Conservation (phyloP, 352 stramenopile genomes). For the Aphanomyces euteiches region DNA sequence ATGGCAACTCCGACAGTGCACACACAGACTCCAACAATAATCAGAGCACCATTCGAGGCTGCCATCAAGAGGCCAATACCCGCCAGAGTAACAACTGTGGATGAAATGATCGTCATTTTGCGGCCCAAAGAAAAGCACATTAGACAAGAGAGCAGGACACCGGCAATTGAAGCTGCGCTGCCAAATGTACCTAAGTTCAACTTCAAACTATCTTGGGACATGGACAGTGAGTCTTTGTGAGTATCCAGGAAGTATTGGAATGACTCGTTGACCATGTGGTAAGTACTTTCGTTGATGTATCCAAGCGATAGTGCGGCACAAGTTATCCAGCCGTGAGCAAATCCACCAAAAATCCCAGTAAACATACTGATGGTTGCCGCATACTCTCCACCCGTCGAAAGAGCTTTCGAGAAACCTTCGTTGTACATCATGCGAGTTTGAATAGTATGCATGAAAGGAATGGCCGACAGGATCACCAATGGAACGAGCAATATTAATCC, state of each 20-base stretch:
- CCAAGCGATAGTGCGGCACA: constrained; percentile 78
- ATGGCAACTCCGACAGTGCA: constrained; percentile 67
- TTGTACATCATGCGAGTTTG: constrained; percentile 91
- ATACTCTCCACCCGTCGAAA: constrained; percentile 80
- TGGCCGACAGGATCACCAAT: constrained; percentile 68
- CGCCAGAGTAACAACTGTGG: constrained; percentile 55
- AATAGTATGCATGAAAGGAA: constrained; percentile 86
- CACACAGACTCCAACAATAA: constrained; percentile 66
- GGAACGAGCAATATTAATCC: constrained; percentile 70
- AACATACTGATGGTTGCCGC: constrained; percentile 72
- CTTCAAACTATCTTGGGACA: constrained; percentile 45
- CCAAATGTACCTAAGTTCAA: constrained; percentile 71
- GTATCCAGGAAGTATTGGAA: constrained; percentile 80
- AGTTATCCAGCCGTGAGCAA: constrained; percentile 73
- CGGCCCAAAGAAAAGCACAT: constrained; percentile 61
- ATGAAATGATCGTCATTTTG: constrained; percentile 55
- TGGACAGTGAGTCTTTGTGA: background rate
- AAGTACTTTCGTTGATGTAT: constrained; percentile 65
- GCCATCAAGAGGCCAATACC: constrained; percentile 63
- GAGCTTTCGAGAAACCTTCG: constrained; percentile 72
- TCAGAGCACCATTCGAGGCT: constrained; percentile 47
- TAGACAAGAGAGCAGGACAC: constrained; percentile 46
- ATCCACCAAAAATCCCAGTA: constrained; percentile 66
- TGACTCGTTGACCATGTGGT: constrained; percentile 81
- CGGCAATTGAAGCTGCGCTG: constrained; percentile 48